Conservation (phyloP, 202 grass and related monocot species). For the Hordeum pubiflorum region DNA sequence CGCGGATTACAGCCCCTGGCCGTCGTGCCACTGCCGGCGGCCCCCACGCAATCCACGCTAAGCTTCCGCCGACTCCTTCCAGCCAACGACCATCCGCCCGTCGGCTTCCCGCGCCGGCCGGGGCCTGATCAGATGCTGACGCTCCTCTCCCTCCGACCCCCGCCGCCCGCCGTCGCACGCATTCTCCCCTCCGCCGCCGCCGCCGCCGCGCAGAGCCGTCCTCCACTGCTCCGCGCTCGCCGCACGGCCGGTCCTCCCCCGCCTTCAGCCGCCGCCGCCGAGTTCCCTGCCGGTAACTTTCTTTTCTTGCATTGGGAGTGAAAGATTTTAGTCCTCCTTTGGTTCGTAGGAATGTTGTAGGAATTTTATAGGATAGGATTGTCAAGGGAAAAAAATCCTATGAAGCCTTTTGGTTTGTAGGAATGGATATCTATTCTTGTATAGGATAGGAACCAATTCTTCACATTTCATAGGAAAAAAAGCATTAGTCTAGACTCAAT, state of each 20-base stretch:
- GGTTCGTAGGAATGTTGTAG: no score
- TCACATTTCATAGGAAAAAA: no score
- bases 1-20: not conserved
- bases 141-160: not conserved
- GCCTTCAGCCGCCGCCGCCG: constrained; percentile 20
- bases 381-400: no score
- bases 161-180: not conserved
- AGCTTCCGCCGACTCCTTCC: not conserved
- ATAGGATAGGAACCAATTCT: no score
- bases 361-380: no score
- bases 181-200: not conserved
- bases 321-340: no score
- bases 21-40: not conserved
- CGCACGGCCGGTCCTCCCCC: not conserved
- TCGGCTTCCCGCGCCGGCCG: constrained; percentile 9
- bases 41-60: constrained; percentile 2
- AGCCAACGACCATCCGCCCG: not conserved
- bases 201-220: not conserved
- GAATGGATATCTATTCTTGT: no score
- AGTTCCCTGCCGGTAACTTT: constrained; percentile 31
- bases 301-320: not conserved
- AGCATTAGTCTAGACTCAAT: no score
- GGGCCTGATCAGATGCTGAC: constrained; percentile 6
- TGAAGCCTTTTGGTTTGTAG: no score
- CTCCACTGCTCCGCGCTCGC: not conserved